Base-by-base conservation (phyloP, 2,329 filamentous ascomycete species). In the Ilyonectria destructans region DNA sequence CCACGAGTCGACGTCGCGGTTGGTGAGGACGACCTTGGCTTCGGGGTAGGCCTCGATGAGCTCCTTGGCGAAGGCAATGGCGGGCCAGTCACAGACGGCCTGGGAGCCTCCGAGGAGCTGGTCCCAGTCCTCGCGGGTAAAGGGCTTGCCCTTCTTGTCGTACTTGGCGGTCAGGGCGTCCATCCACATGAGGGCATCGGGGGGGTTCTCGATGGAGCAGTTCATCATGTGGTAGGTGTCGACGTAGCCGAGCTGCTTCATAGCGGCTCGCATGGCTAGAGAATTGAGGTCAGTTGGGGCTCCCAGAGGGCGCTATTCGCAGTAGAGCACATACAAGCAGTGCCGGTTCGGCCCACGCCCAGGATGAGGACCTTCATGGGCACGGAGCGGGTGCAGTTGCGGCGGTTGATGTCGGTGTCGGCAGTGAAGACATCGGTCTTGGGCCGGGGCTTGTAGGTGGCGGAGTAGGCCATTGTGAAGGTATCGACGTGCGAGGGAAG, bases 181-280 rank as follows among this genome's bases (percentile, higher is more conserved):
- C 81, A 89, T 88, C 91, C 91, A 93, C 83, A 92, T 88, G 48
- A 91, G 83, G 62, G 88, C 89, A 75, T 92, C 91, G 37, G 76
- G 75, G 5, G 78, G 78, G 71, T 26, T 92, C 81, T 92, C 90
- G 68, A 92, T 88, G 67, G 87, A 89, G 71, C 88, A 89, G 74
- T 87, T 90, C 88, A 92, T 91, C 90, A 92, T 92, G 83, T 93
- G 91, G 85, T 93, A 93, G 68, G 88, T 91, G 79, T 92, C 89
- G 74, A 87, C 83, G 78, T 90, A 92, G 69, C 91, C 91, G 46
- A 93, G 85, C 73, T 89, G 84, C 76, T 90, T 87, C 78, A 93
- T 86, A 21, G 91, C 91, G 49, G 86, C 87, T 69, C 90, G 86
- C 76, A 93, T 87, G 49, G 90, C 88, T 90, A 64, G 52, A 35